Base-by-base conservation (phyloP, 371 early-diverging fungal species). In the Mortierella sp. region DNA sequence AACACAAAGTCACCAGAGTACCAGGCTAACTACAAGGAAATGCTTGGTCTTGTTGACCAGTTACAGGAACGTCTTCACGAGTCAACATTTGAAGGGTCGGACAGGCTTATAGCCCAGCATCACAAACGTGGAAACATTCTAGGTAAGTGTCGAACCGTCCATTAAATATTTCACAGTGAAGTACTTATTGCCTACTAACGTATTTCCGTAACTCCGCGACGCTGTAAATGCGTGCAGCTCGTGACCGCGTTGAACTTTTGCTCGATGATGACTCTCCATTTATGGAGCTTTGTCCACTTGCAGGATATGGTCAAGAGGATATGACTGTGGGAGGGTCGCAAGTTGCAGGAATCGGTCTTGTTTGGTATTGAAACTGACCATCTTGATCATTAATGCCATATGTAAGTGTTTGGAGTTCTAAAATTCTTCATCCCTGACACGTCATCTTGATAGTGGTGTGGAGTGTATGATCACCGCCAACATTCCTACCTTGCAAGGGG, bases 251-350 rank as follows among this genome's bases (percentile, higher is more conserved):
- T 14, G 90, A 93, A n/a, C 75, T 93, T 8, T 55, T 93, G 4
- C 84, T 94, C 10, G 94, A 94, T 72, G 90, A 90, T 62, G 93
- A 92, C 66, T 90, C 91, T 4, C 94, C 94, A n/a, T 93, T 92
- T 68, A 81, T 94, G 51, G 94, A 94, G 72, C 80, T 94, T 54
- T 88, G 91, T 57, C 88, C 92, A 8, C 81, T 94, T 22, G 93
- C 93, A 39, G 94, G 94, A 16, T 91, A 87, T 62, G 91, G 78
- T 14, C 93, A 93, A 78, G 92, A 93, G 20, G 92, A 89, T 55
- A 90, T 91, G 91, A 92, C 93, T 5, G 61, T 90, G 5, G 93
- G 94, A 52, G 94, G 92, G 2, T 93, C 94, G 3, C 78, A 90
- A 39, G 91, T 94, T 14, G 85, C 86, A 18, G 94, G 92, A 68